Base-by-base conservation (phyloP, 129 eudicot species). In the Flaveria robusta region DNA sequence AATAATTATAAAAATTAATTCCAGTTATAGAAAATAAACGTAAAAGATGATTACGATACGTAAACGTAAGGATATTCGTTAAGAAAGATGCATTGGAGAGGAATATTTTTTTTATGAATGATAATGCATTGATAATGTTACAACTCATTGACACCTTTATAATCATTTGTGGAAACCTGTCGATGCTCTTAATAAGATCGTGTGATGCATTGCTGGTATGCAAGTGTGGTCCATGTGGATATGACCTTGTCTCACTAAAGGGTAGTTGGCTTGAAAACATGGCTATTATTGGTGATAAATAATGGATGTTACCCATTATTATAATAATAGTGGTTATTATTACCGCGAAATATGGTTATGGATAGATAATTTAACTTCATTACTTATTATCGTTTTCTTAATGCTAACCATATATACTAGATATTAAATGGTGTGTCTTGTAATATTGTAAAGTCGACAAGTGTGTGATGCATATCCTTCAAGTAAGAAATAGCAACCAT, bases 171-270 rank as follows among this genome's bases (percentile, higher is more conserved):
- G 39, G 39, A 34, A 34, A 34, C 39, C 39, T 34, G 39, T 34
- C 37, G 37, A 34, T 34, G 39, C 39, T 34, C 39, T 34, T 34
- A 34, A 34, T 34, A 34, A 34, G 39, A 34, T 34, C 39, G 39
- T 31, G 37, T 34, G 8, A 7, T 34, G 39, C 39, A 5, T 34
- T 34, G 39, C 7, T 34, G 39, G 39, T 34, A 5, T 34, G 39
- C 39, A 34, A 34, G 5, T 5, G 39, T 34, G 59, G 22, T 13
- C 18, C 7, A 51, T 16, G 58, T 16, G 22, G 58, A 51, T 51
- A 52, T 52, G 59, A 52, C 59, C 23, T 52, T 52, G 59, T 52
- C 59, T 52, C 59, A 52, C 59, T n/a, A n/a, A 52, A 6, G 22
- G 23, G 24, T n/a, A n/a, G 59, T 19, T 52, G 5, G 39, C 39